Conservation (phyloP, 352 stramenopile genomes). For the Blastocystis sp. region DNA sequence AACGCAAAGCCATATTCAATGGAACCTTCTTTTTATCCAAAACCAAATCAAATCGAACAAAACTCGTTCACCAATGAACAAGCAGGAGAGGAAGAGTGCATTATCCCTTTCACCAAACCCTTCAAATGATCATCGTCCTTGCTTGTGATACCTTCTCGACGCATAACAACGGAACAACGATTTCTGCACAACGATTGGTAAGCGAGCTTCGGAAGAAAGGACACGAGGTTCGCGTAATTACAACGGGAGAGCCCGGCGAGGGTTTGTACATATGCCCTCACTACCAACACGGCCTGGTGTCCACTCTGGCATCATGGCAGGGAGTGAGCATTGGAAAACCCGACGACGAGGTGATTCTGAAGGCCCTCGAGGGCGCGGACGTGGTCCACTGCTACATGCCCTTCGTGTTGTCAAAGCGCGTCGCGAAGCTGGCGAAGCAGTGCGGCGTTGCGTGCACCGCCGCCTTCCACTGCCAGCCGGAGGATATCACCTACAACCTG, state of each 20-base stretch:
- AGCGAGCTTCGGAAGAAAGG: constrained; percentile 15
- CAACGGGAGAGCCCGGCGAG: constrained; percentile 13
- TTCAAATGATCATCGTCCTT: constrained; percentile 58
- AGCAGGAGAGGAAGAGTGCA: not conserved
- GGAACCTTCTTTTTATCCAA: too few species aligned
- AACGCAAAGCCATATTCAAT: too few species aligned
- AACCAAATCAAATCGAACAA: not conserved
- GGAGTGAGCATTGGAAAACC: constrained; percentile 9
- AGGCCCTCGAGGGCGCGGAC: constrained; percentile 47
- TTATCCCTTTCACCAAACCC: not conserved
- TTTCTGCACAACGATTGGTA: constrained; percentile 56
- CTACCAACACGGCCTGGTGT: constrained; percentile 44
- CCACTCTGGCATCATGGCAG: constrained; percentile 50
- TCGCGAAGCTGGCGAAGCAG: constrained; percentile 30
- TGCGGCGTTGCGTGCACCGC: constrained; percentile 48
- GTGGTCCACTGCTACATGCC: constrained; percentile 68
- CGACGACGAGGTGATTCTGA: constrained; percentile 1
- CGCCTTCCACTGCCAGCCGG: constrained; percentile 50
- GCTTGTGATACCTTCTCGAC: constrained; percentile 32
- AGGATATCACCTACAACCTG: constrained; percentile 67
- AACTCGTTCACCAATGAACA: not conserved
- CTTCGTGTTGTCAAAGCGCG: constrained; percentile 21
- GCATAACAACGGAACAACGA: constrained; percentile 66
- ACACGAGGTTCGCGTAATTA: constrained; percentile 65
- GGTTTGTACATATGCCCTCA: constrained; percentile 38